Base-by-base conservation (phyloP, 768 basidiomycete genomes). In the Hydnomerulius pinastri region DNA sequence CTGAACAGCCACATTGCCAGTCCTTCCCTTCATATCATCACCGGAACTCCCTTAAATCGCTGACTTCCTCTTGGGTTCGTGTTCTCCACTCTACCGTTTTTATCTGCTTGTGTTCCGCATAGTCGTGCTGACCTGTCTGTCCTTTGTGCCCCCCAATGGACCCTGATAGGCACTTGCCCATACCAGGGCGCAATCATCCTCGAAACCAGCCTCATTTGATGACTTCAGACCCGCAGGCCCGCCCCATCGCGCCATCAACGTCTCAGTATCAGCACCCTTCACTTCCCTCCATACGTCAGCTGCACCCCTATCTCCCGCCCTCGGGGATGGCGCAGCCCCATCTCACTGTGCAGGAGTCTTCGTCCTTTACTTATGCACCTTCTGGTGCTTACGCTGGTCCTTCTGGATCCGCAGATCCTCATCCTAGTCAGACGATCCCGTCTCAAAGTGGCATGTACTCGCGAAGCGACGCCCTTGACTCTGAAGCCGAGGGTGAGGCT, bases 251-350 rank as follows among this genome's bases (percentile, higher is more conserved):
- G 4, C 61, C 64, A 46, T 56, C 59, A 30, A 51, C 50, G 21
- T 30, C 61, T 23, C 20, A 63, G 0, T 62, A 63, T 42, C 69
- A 56, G 36, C 68, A 64, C 39, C 69, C 56, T 9, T 69, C 66
- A 38, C 73, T 88, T 23, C 86, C 86, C 4, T 81, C 86, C 43
- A 87, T 89, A 60, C 81, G 81, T 43, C 80, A 85, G 28, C 72
- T 88, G 20, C 83, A 86, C 63, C 83, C 82, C 24, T 82, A 81
- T 66, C 77, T 85, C 18, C 78, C 80, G 4, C 79, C 78, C n/a
- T 71, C 83, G 7, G 73, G 73, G 43, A 57, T 60, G 51, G 54
- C 57, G 30, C 68, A 55, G 28, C 51, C 51, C 35, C 70, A 66
- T 44, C 57, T 62, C 2, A 64, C 67, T 6, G 52, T 56, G 18